phyloP scores from a whole-genome alignment of 2,329 filamentous ascomycete species.

The Arthrinium puccinioides region DNA sequence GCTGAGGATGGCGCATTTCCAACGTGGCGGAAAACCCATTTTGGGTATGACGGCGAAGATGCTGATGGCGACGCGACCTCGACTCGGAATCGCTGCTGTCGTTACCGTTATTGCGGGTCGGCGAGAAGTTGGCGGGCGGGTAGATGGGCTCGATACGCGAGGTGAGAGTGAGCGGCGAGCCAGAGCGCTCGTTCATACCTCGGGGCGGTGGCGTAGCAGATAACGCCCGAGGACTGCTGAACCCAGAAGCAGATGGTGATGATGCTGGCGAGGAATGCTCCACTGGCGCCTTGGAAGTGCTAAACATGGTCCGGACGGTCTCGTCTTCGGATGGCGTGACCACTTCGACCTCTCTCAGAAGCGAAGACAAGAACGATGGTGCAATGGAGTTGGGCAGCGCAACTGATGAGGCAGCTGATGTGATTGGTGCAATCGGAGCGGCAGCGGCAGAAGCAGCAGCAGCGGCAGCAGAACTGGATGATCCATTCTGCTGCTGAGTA shows the following conservation, averaged over 20 bases:
- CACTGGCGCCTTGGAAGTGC: conserved; percentile 18
- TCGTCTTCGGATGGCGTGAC: conserved; percentile 53
- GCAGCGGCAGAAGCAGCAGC: conserved; percentile 2
- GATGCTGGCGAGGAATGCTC: conserved; percentile 55
- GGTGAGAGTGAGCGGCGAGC: conserved; percentile 59
- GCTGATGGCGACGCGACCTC: conserved; percentile 25
- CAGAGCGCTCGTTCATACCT: conserved; percentile 51
- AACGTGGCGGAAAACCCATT: conserved; percentile 21
- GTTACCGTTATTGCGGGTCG: conserved; percentile 27
- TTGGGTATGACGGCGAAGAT: conserved; percentile 19
- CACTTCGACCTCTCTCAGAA: conserved; percentile 81
- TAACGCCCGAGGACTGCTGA: conserved; percentile 59
- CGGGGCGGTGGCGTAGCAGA: conserved; percentile 65
- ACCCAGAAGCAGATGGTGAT: conserved; percentile 58
- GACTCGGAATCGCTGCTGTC: conserved; percentile 36
- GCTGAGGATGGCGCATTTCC: conserved; percentile 46
- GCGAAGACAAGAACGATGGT: conserved; percentile 77
- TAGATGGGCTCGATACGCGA: conserved; percentile 68
- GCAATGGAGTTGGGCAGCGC: conserved; percentile 21
- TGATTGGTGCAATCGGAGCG: neutral
- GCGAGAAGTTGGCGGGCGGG: conserved; percentile 54
- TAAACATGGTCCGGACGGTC: conserved; percentile 32
- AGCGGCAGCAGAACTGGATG: conserved; percentile 6
- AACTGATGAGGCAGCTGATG: neutral
- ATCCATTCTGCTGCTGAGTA: conserved; percentile 17